These are phyloP conservation scores for Backusella parvicylindrica DNA, from an alignment of 192 early-diverging fungal genomes.

Conservation along the genomic window DNA sequence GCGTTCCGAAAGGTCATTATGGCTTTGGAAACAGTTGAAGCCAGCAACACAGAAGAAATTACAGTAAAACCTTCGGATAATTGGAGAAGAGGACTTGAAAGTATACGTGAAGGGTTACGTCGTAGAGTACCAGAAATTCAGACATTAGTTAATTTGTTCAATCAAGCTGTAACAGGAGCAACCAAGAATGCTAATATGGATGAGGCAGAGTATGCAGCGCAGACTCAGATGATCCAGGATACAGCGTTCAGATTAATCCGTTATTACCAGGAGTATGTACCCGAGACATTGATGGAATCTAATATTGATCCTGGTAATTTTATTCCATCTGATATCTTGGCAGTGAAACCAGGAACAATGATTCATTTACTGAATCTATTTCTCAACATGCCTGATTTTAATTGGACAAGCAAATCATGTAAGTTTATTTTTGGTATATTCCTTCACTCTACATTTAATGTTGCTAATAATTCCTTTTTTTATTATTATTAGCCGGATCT, in stretches of 20 bases:
- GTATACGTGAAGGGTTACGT: slow-evolving; percentile 54
- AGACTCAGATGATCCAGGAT: slow-evolving; percentile 50
- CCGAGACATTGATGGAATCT: slow-evolving; percentile 61
- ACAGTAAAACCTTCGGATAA: slow-evolving; percentile 12
- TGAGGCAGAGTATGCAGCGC: slow-evolving; percentile 26
- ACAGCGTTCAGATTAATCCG: slow-evolving; percentile 55
- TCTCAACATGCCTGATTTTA: slow-evolving; percentile 55
- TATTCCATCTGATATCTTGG: slow-evolving; percentile 58
- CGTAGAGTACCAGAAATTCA: slow-evolving; percentile 71
- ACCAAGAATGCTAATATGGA: slow-evolving; percentile 39
- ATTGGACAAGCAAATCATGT: slow-evolving; percentile 65
- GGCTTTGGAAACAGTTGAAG: slow-evolving; percentile 22
- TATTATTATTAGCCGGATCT: slow-evolving; percentile 36
- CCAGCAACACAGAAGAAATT: not conserved
- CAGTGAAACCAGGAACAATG: slow-evolving; percentile 47
- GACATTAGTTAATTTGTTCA: slow-evolving; percentile 51
- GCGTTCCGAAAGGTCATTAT: slow-evolving; percentile 33
- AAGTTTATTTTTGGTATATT: slow-evolving; percentile 10
- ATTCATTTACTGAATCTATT: slow-evolving; percentile 63
- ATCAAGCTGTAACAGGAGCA: slow-evolving; percentile 21
- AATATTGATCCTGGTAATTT: slow-evolving; percentile 74
- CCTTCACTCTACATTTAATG: not conserved
- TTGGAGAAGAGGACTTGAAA: slow-evolving; percentile 28
- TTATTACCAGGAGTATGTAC: slow-evolving; percentile 65
- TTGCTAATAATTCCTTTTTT: not conserved